phyloP scores from a whole-genome alignment of 805 yeast species.

The Candida tallmaniae region DNA sequence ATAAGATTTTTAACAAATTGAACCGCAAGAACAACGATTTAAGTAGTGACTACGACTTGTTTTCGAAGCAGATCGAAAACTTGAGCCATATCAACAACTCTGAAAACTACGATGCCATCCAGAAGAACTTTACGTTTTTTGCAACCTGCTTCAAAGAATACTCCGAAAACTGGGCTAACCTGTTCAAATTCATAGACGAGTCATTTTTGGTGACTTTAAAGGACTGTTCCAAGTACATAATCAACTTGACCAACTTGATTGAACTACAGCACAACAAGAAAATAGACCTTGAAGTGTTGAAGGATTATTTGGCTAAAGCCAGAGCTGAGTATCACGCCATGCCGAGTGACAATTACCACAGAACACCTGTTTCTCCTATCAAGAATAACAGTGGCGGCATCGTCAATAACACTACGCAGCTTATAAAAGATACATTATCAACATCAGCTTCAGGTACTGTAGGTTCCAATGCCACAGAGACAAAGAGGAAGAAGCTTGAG shows the following conservation, averaged over 20 bases:
- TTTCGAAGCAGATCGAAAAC: conserved; percentile 65
- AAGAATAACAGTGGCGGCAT: conserved; percentile 25
- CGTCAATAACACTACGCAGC: conserved; percentile 39
- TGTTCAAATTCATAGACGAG: conserved; percentile 58
- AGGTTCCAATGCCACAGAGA: conserved; percentile 39
- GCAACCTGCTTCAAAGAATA: conserved; percentile 34
- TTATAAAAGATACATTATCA: conserved; percentile 48
- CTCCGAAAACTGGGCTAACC: conserved; percentile 36
- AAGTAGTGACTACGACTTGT: conserved; percentile 65
- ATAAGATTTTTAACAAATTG: conserved; percentile 69
- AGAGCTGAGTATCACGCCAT: conserved; percentile 51
- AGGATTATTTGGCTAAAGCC: conserved; percentile 72
- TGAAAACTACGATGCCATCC: conserved; percentile 15
- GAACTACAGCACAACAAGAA: conserved; percentile 88
- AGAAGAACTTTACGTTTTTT: conserved; percentile 31
- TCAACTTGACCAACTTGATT: conserved; percentile 50
- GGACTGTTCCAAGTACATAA: conserved; percentile 74
- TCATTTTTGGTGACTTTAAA: conserved; percentile 77
- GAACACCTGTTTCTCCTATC: conserved; percentile 32
- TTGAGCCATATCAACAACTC: conserved; percentile 52
- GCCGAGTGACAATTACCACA: conserved; percentile 11
- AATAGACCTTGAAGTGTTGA: conserved; percentile 82
- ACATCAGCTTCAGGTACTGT: conserved; percentile 42
- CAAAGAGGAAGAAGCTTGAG: conserved; percentile 40
- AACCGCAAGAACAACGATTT: conserved; percentile 70